Conservation (phyloP, 495 filamentous ascomycete genomes). For the Aspergillus funiculosus region DNA sequence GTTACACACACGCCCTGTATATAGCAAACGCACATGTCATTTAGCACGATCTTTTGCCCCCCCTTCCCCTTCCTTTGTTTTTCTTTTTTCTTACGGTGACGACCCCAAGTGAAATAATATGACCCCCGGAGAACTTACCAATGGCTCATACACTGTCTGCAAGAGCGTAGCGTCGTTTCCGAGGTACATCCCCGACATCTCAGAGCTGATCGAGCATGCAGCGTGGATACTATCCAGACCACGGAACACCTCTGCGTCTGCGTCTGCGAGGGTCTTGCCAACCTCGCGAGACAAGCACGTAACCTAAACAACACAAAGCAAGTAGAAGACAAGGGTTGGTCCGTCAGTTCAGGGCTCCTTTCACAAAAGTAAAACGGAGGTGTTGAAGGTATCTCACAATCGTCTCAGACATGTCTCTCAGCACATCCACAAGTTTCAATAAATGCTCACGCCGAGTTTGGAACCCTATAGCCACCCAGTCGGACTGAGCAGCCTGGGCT, state of each 20-base stretch:
- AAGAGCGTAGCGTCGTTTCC: constrained; percentile 21
- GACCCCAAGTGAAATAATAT: no score
- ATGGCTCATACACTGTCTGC: constrained; percentile 25
- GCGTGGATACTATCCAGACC: constrained; percentile 27
- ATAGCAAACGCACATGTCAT: no score
- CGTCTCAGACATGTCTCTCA: constrained; percentile 18
- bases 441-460: constrained; percentile 21
- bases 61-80: background rate
- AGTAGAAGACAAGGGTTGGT: no score
- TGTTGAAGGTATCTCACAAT: constrained; percentile 16
- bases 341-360: no score
- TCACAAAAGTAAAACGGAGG: no score
- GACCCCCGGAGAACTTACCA: constrained; percentile 10
- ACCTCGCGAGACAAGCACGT: constrained; percentile 20
- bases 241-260: constrained; percentile 24
- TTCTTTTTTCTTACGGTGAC: no score
- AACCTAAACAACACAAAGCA: constrained; percentile 1
- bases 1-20: constrained; percentile 25
- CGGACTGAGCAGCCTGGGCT: constrained; percentile 20
- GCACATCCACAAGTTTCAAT: constrained; percentile 18
- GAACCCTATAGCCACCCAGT: constrained; percentile 20
- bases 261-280: constrained; percentile 27
- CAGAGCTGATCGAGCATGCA: constrained; percentile 26
- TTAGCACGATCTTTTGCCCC: background rate
- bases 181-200: constrained; percentile 27